These are phyloP conservation scores for Agaricus subrufescens DNA, from an alignment of 768 basidiomycete genomes.

Conservation along the genomic window DNA sequence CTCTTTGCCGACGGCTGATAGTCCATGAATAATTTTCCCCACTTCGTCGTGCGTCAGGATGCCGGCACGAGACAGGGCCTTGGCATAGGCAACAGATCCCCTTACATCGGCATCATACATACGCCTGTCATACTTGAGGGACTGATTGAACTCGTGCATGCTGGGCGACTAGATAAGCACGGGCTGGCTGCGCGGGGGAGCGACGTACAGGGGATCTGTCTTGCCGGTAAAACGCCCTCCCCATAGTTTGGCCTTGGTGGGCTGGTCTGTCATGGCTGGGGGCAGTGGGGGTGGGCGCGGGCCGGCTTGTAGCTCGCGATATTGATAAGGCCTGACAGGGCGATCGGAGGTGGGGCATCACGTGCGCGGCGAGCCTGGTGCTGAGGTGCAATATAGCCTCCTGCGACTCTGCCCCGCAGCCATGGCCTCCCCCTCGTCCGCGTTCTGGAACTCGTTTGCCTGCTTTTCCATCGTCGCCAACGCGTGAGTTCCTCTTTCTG, in stretches of 20 bases:
- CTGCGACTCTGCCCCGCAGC: not conserved
- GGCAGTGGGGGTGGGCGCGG: not conserved
- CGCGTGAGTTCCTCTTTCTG: slow-evolving; percentile 41
- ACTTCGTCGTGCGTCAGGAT: slow-evolving; percentile 82
- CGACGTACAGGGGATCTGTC: slow-evolving; percentile 77
- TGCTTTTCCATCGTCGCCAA: slow-evolving; percentile 59
- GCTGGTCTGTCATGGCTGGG: slow-evolving; percentile 29
- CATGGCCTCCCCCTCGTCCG: not conserved
- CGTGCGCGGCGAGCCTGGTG: too few relatives aligned
- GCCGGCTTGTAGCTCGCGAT: slow-evolving; percentile 1
- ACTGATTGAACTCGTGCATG: slow-evolving; percentile 98
- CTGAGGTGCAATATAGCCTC: too few relatives aligned
- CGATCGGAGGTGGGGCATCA: too few relatives aligned
- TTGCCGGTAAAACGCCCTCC: slow-evolving; percentile 86
- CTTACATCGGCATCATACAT: slow-evolving; percentile 91
- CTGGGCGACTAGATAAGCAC: slow-evolving; percentile 32
- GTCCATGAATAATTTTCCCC: slow-evolving; percentile 64
- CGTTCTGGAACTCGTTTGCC: slow-evolving; percentile 16
- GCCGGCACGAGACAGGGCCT: slow-evolving; percentile 72
- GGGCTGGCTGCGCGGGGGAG: slow-evolving; percentile 5
- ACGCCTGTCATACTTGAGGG: slow-evolving; percentile 87
- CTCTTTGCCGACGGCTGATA: slow-evolving; percentile 73
- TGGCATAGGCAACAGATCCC: slow-evolving; percentile 95
- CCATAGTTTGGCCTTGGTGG: slow-evolving; percentile 73
- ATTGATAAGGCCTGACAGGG: not conserved